Evolutionary conservation across 2,329 filamentous ascomycete genomes (phyloP), one percentile per base, ranked within the genome.

Genomic region (Diaporthe batatas): DNA sequence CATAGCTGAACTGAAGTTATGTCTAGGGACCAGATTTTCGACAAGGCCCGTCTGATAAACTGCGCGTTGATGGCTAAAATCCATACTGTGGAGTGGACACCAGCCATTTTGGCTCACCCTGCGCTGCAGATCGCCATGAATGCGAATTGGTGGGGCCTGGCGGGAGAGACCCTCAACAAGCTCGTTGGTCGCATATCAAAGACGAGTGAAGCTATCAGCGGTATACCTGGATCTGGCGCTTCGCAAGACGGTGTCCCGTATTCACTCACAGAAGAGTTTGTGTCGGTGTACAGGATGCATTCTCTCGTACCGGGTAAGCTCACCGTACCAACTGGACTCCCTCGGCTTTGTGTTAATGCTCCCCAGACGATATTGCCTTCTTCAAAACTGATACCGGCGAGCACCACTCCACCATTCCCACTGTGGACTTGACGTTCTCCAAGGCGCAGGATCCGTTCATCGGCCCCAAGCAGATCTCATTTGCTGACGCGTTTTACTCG

Each of bases 31-130:
- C 44, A 67, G 5, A 67, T 67, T 1, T 67, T 67, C 6, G 62
- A 67, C n/a, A 67, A 67, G 47, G 62, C 62, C 3, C n/a, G 62
- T 4, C 47, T 67, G 0, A 7, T 67, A 2, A 67, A 67, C 47
- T 67, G 62, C n/a, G 62, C 16, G 25, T 71, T 86, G 11, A 86
- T 86, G 84, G 84, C 85, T 6, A 86, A 87, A 77, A 86, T 86
- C 54, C 84, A 86, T 74, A 86, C 85, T 0, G 81, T 86, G 4
- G 84, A 86, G 76, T 86, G 85, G 85, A 86, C 85, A 5, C 84
- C 84, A 2, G 85, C 84, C 3, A 85, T 87, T 42, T 79, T 86
- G 2, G 80, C 81, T 0, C 84, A 86, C 57, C 85, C 84, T 29
- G 80, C 79, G 0, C 78, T 86, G 1, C 72, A 86, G 68, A 78